Base-by-base conservation (phyloP, 768 basidiomycete species). In the Leccinum pellstonianum region DNA sequence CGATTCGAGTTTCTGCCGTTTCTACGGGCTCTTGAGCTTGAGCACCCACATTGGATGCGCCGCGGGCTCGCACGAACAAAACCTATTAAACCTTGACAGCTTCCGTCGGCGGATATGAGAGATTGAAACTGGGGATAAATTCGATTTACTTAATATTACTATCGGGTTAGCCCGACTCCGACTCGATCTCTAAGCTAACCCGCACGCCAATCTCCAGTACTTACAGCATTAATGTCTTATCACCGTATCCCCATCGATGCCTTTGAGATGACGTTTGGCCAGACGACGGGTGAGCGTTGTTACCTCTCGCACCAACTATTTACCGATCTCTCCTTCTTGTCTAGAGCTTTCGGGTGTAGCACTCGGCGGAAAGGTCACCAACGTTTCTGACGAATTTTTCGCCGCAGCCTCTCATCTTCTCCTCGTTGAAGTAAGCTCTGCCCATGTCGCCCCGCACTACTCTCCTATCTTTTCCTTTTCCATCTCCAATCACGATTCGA, bases 381-480 rank as follows among this genome's bases (percentile, higher is more conserved):
- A 82, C 2, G 86, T 91, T 50, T 97, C 95, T 2, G 97, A 99
- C 73, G 94, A 99, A 63, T 99, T 98, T 80, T 99, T 99, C 68
- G 94, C 93, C 10, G 84, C 88, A 65, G 94, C 91, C 0, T 82
- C 75, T 62, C 86, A 96, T 76, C 79, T 99, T 25, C 80, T 99
- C 56, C 81, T 90, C 52, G 88, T 91, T 47, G 86, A 88, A 76
- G 95, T 93, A 62, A 66, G 83, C 43, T 19, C 17, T 51, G 29
- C 15, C 19, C 3, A 47, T 47, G 21, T 47, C 21, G 19, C 12
- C 21, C 46, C 46, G 11, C 19, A 23, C 38, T 38, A 17, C 17
- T 14, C 21, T 19, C 6, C 5, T 47, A 12, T 21, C 0, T 8
- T 15, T 12, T 3, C 17, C 7, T 3, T 47, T 41, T 15, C 7